Conservation (phyloP, 495 filamentous ascomycete species). For the Xylaria cubensis region DNA sequence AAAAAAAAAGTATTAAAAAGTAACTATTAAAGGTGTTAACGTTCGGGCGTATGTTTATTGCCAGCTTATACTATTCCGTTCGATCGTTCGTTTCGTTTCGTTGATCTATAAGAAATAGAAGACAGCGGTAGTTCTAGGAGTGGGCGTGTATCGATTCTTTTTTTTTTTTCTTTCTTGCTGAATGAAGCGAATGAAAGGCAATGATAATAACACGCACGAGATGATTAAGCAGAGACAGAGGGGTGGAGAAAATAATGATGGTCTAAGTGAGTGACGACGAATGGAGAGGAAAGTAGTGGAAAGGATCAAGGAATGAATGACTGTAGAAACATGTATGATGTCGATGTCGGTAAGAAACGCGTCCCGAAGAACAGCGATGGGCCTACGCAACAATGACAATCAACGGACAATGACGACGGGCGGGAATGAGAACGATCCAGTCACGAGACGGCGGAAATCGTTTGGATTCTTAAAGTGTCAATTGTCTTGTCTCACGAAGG, state of each 20-base stretch:
- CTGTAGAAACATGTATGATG: constrained; percentile 26
- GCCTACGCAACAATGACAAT: constrained; percentile 16
- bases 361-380: background rate
- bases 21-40: constrained; percentile 20
- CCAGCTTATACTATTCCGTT: background rate
- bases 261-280: constrained; percentile 20
- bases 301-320: constrained; percentile 32
- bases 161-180: background rate
- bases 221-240: constrained; percentile 7
- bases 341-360: constrained; percentile 8
- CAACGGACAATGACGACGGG: constrained; percentile 8
- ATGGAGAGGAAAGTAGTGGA: constrained; percentile 24
- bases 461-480: background rate
- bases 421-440: constrained; percentile 18
- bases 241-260: constrained; percentile 18
- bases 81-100: constrained; percentile 8
- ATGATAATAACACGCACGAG: constrained; percentile 18
- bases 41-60: background rate
- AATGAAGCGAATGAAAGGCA: background rate
- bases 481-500: constrained; percentile 25
- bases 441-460: constrained; percentile 9
- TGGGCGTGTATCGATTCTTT: background rate
- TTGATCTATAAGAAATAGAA: background rate
- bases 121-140: background rate
- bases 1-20: constrained; percentile 26